A percentile compares a stretch with the other conserved stretches of the same genome.
phyloP scores from a whole-genome alignment of 2,329 filamentous ascomycete genomes.

The Trichoderma oligosporum region DNA sequence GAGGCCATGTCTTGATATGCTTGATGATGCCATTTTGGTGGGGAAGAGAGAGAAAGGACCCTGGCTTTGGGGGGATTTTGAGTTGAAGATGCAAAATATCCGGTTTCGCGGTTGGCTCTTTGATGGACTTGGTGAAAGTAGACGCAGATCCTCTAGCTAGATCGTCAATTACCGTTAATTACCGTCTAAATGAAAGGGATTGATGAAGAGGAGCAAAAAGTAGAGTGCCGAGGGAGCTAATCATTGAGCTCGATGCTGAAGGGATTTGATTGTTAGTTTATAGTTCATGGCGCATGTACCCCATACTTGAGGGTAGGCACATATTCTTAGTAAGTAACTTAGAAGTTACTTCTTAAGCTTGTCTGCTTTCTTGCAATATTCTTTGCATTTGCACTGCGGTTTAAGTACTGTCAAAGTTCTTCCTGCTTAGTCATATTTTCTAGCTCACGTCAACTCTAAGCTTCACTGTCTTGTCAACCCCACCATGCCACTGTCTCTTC shows the following conservation, averaged over 20 bases:
- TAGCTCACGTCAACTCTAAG: conserved; percentile 1
- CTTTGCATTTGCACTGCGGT: no score
- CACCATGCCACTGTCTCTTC: conserved; percentile 2
- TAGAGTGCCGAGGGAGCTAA: conserved; percentile 5
- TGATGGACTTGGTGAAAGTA: neutral
- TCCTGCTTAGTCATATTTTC: conserved; percentile 5
- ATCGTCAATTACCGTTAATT: no score
- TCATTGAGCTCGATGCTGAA: conserved; percentile 9
- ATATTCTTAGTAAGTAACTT: neutral
- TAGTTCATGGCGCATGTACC: conserved; percentile 15
- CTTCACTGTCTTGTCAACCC: neutral
- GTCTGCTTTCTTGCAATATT: rapidly evolving
- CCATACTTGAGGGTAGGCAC: conserved; percentile 10
- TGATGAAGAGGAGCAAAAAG: neutral
- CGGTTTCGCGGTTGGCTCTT: neutral
- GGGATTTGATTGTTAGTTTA: no score
- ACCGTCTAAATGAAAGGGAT: neutral
- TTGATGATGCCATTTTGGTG: conserved; percentile 1
- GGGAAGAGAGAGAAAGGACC: neutral
- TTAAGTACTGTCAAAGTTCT: neutral
- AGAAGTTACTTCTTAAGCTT: neutral
- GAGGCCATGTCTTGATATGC: conserved; percentile 35
- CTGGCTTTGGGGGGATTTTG: neutral
- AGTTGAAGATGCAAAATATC: neutral
- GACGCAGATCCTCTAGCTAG: neutral